Evolutionary conservation across 1,284 basidiomycete genomes (phyloP).

Genomic region (Leccinum colubrinum): DNA sequence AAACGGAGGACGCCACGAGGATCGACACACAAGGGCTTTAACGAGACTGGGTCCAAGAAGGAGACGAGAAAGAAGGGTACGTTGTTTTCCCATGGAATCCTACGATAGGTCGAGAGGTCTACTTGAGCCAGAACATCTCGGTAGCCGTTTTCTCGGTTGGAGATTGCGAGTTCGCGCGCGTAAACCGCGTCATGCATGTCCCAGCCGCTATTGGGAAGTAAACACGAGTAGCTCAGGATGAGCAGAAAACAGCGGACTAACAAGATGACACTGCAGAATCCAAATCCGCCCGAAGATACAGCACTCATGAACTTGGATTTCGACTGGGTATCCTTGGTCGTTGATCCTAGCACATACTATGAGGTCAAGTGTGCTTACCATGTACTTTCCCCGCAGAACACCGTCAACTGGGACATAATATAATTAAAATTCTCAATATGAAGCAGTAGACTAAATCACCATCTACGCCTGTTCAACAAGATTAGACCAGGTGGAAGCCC

Average conservation of each 20-base stretch:
- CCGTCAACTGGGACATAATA: constrained; percentile 70
- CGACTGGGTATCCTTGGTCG: constrained; percentile 46
- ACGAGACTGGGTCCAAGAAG: constrained; percentile 84
- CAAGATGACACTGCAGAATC: constrained; percentile 93
- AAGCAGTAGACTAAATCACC: constrained; percentile 40
- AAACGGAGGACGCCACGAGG: constrained; percentile 80
- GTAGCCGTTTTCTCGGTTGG: constrained; percentile 90
- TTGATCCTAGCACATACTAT: background rate
- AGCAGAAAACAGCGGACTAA: constrained; percentile 33
- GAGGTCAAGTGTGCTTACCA: constrained; percentile 48
- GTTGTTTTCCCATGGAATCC: constrained; percentile 91
- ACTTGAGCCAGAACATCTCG: constrained; percentile 83
- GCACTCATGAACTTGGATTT: constrained; percentile 91
- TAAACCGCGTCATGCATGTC: constrained; percentile 88
- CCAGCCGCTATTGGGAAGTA: constrained; percentile 60
- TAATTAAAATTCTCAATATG: background rate
- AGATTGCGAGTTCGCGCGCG: constrained; percentile 82
- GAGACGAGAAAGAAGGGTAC: constrained; percentile 92
- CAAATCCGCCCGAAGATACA: constrained; percentile 81
- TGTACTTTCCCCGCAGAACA: constrained; percentile 90
- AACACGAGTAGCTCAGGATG: background rate
- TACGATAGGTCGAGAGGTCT: constrained; percentile 82
- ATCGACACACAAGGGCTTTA: constrained; percentile 75
- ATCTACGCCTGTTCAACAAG: constrained; percentile 52
- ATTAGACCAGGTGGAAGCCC: background rate